Percentiles rank a stretch among this genome's conserved stretches.
Conservation (phyloP, 345 rosid genomes). For the Salix caprea region DNA sequence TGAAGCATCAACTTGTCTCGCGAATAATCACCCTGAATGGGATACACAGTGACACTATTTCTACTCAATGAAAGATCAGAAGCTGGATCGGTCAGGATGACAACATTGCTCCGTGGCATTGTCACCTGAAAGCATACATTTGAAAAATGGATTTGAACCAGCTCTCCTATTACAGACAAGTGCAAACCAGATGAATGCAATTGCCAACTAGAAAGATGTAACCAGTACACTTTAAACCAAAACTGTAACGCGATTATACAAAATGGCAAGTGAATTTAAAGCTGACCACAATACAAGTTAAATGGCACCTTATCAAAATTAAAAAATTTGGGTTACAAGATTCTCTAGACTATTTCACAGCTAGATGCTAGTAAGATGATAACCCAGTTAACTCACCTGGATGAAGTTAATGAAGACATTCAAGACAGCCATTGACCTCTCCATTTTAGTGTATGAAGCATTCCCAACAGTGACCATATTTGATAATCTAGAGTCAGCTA, state of each 20-base stretch:
- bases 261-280: neutral
- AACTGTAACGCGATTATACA: neutral
- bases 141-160: neutral
- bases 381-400: conserved; percentile 38
- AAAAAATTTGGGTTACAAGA: neutral
- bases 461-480: conserved; percentile 62
- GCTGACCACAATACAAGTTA: neutral
- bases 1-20: conserved; percentile 93
- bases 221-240: neutral
- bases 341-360: neutral
- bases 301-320: neutral
- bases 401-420: conserved; percentile 65
- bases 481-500: conserved; percentile 35
- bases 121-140: conserved; percentile 45
- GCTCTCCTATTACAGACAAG: neutral
- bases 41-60: conserved; percentile 53
- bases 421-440: conserved; percentile 67
- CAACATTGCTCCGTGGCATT: conserved; percentile 68
- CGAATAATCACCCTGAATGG: conserved; percentile 75
- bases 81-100: conserved; percentile 80
- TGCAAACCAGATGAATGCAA: neutral
- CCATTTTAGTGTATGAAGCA: conserved; percentile 58
- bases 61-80: conserved; percentile 57
- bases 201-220: neutral
- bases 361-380: neutral